A percentile compares a stretch with the other conserved stretches of the same genome.
Conservation (phyloP, 2,329 filamentous ascomycete species). For the Sarocladium brachiariae region DNA sequence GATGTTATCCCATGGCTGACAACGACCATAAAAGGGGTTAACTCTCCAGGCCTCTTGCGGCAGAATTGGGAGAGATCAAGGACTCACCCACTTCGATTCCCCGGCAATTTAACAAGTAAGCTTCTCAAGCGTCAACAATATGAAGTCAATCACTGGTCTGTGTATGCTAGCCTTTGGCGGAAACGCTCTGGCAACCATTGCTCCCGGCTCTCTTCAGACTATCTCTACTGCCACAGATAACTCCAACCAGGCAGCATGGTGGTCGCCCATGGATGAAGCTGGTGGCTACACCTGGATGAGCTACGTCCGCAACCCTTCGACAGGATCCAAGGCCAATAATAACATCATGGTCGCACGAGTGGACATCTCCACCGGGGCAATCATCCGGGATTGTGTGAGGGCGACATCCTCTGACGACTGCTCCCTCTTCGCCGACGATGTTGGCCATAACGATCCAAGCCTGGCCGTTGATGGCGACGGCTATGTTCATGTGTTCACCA, state of each 20-base stretch:
- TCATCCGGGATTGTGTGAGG: slow-evolving; percentile 19
- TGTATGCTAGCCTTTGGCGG: background rate
- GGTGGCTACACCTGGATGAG: slow-evolving; percentile 18
- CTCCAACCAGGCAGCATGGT: slow-evolving; percentile 20
- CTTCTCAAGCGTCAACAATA: background rate
- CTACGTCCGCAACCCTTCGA: slow-evolving; percentile 18
- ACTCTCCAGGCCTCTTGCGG: background rate
- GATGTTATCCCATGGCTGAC: background rate
- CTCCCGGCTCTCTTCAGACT: slow-evolving; percentile 13
- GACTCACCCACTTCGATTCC: background rate
- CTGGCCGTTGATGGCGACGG: slow-evolving; percentile 19
- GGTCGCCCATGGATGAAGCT: slow-evolving; percentile 19
- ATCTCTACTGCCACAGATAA: slow-evolving; percentile 16
- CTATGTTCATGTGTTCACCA: slow-evolving; percentile 21
- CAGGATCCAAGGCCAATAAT: slow-evolving; percentile 17
- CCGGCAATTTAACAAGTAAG: no score
- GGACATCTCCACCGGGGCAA: slow-evolving; percentile 13
- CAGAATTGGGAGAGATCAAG: background rate
- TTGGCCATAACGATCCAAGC: slow-evolving; percentile 18
- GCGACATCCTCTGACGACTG: slow-evolving; percentile 14
- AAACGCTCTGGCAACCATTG: slow-evolving; percentile 11
- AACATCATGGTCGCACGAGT: slow-evolving; percentile 20
- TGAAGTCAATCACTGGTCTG: background rate
- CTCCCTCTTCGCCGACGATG: slow-evolving; percentile 16
- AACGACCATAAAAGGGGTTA: background rate